A percentile compares a stretch with the other conserved stretches of the same genome.
Evolutionary conservation across 176 grass and related monocot genomes (phyloP).

Genomic region (Bothriochloa decipiens): DNA sequence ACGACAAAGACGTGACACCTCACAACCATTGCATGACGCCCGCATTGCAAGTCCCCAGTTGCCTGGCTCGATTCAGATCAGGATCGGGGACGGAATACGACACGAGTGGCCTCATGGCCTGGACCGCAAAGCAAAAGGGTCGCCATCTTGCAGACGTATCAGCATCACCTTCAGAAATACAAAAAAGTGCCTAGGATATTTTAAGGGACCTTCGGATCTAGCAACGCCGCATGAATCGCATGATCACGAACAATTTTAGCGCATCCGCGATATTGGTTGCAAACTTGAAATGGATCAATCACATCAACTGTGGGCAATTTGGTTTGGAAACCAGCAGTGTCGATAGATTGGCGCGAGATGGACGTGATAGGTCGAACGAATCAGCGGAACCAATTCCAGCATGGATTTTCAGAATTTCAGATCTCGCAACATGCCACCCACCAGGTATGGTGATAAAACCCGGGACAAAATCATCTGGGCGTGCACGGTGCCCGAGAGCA

Average conservation of each 20-base stretch:
- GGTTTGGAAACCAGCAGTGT: not conserved
- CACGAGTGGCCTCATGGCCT: conserved; percentile 3
- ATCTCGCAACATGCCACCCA: conserved; percentile 15
- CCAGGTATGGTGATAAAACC: not conserved
- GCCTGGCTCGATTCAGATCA: not conserved
- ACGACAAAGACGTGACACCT: conserved; percentile 8
- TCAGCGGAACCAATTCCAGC: not conserved
- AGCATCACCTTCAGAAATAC: not conserved
- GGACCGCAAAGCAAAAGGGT: conserved; percentile 6
- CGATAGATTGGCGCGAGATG: not conserved
- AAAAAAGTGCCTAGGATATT: conserved; percentile 39
- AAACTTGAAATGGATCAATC: not conserved
- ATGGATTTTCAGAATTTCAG: not conserved
- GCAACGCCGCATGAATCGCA: not conserved
- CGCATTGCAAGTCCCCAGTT: not conserved
- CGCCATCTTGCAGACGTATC: not conserved
- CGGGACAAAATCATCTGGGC: conserved; percentile 23
- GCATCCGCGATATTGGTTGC: not conserved
- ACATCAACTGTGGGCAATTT: not conserved
- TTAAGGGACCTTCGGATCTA: not conserved
- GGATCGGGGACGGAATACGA: not conserved
- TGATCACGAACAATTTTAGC: not conserved
- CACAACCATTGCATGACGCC: not conserved
- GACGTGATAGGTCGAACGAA: not conserved
- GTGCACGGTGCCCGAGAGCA: conserved; percentile 37